Evolutionary conservation across 768 basidiomycete species (phyloP), one percentile per base, ranked within the genome.

Genomic region (Boletus rufocinnamomeus): DNA sequence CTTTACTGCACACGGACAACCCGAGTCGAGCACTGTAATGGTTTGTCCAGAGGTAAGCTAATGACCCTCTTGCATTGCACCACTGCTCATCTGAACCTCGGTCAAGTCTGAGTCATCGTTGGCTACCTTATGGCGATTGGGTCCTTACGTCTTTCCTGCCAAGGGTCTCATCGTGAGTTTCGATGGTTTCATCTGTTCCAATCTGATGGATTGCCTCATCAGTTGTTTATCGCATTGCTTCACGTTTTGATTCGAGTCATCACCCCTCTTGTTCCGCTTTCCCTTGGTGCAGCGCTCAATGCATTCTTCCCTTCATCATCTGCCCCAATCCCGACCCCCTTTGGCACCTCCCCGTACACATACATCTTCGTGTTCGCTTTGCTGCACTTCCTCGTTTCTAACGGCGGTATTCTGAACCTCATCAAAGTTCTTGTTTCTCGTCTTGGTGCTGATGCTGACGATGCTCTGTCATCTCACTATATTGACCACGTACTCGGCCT

Each of bases 401-500:
- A 82, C 53, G 90, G 89, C 25, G 93, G 93, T 27, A 74, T 96
- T 25, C 74, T 81, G 25, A 89, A 88, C 35, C 73, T 93, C 48
- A 83, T 83, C 46, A 83, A 86, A 70, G 81, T 81, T 32, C 77
- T 93, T 3, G 95, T 93, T 90, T 82, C 88, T 2, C 91, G 93
- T 2, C 89, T 98, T 44, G 89, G 93, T 83, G 92, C 93, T 73
- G 91, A 86, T 70, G 91, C 90, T 0, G 92, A 95, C 68, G 76
- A 87, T 66, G 83, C 84, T 82, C 61, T 58, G 75, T 66, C 45
- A 4, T 54, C 52, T 44, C 77, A 95, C 52, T 89, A 93, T 11
- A 92, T 91, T 74, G 84, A 94, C 59, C 95, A 96, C 66, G 75
- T 97, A 2, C 79, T 98, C 11, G 90, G 92, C 60, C 83, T 98